These are phyloP conservation scores for Diaporthe capsici DNA, from an alignment of 2,329 filamentous ascomycete genomes.

Conservation along the genomic window DNA sequence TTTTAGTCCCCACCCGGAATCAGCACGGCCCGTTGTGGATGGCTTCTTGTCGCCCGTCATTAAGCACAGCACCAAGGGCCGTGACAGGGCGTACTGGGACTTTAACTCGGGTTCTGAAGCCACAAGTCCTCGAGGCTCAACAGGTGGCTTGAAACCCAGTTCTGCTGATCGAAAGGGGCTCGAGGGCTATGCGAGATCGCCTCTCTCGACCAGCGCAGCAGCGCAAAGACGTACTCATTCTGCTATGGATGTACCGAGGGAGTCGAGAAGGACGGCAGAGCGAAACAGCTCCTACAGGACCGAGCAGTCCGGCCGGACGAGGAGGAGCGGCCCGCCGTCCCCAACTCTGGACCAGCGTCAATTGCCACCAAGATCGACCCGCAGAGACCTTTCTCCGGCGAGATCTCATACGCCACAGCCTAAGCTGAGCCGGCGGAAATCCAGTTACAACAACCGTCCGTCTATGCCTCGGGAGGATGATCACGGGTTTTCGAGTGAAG, in stretches of 20 bases:
- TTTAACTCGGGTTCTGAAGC: constrained; percentile 42
- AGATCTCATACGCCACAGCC: constrained; percentile 45
- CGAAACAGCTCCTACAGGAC: constrained; percentile 40
- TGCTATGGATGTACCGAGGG: constrained; percentile 44
- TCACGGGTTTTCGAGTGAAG: constrained; percentile 56
- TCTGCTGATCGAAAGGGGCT: constrained; percentile 43
- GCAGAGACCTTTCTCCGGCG: constrained; percentile 51
- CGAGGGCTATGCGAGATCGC: constrained; percentile 37
- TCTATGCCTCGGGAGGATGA: constrained; percentile 50
- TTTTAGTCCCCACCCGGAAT: constrained; percentile 47
- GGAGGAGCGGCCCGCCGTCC: constrained; percentile 36
- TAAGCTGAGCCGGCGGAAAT: constrained; percentile 47
- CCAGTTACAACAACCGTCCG: constrained; percentile 47
- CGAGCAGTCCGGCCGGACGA: constrained; percentile 37
- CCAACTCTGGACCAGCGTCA: constrained; percentile 45
- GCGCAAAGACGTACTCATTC: constrained; percentile 53
- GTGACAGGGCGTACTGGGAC: constrained; percentile 60
- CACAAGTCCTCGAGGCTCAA: constrained; percentile 37
- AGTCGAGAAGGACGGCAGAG: constrained; percentile 38
- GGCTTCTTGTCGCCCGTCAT: constrained; percentile 58
- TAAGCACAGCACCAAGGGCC: constrained; percentile 56
- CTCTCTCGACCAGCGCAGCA: constrained; percentile 40
- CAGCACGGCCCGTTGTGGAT: constrained; percentile 50
- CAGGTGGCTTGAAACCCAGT: constrained; percentile 9
- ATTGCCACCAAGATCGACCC: constrained; percentile 48